phyloP scores from a whole-genome alignment of 805 yeast species.

The Ogataea methanolica region DNA sequence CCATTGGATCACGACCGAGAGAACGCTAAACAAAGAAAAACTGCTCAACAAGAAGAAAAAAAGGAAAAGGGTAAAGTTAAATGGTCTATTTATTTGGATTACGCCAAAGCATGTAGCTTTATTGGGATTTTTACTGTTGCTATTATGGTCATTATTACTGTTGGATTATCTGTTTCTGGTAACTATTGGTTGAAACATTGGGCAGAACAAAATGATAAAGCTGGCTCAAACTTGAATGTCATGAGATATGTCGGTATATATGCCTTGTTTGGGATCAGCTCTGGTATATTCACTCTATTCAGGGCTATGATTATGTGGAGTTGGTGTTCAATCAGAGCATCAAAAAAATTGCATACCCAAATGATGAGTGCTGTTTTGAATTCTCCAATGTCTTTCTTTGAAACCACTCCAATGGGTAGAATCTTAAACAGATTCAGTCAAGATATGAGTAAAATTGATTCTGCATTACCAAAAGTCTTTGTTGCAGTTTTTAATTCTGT shows the following conservation, averaged over 20 bases:
- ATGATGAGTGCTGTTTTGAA: slow-evolving; percentile 52
- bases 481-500: slow-evolving; percentile 40
- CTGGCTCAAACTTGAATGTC: slow-evolving; percentile 40
- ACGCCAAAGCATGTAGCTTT: slow-evolving; percentile 56
- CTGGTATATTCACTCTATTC: slow-evolving; percentile 43
- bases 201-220: slow-evolving; percentile 51
- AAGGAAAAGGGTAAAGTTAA: slow-evolving; percentile 60
- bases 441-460: slow-evolving; percentile 56
- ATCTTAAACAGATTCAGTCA: slow-evolving; percentile 61
- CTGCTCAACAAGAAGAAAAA: slow-evolving; percentile 46
- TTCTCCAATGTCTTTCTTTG: slow-evolving; percentile 65
- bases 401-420: slow-evolving; percentile 65
- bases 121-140: slow-evolving; percentile 41
- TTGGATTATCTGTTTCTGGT: slow-evolving; percentile 34
- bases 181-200: slow-evolving; percentile 66
- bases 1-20: slow-evolving; percentile 22
- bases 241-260: slow-evolving; percentile 48
- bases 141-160: slow-evolving; percentile 27
- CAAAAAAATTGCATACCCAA: slow-evolving; percentile 48
- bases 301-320: slow-evolving; percentile 45
- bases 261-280: slow-evolving; percentile 49
- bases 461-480: slow-evolving; percentile 50
- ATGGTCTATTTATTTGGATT: slow-evolving; percentile 45
- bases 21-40: slow-evolving; percentile 26
- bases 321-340: slow-evolving; percentile 52